Conservation (phyloP, 768 basidiomycete species). For the Lactarius evosmus region DNA sequence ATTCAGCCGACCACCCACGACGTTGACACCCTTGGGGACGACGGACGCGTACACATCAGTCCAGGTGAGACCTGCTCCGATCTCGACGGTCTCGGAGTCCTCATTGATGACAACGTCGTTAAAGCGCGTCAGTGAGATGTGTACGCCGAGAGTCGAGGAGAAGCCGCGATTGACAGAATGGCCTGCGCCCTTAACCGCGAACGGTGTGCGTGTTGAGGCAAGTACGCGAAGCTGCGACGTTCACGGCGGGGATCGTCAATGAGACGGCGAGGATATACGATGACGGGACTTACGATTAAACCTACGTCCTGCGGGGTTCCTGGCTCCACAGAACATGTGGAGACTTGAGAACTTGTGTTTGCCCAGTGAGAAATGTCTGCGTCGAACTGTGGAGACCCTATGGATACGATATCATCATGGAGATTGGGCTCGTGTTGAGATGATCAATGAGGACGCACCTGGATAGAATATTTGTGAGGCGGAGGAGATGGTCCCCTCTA, state of each 20-base stretch:
- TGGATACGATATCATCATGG: too few species aligned
- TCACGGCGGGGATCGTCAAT: background rate
- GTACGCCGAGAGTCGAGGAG: conserved; percentile 33
- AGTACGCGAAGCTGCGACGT: conserved; percentile 10
- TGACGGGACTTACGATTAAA: conserved; percentile 11
- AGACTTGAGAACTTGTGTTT: conserved; percentile 20
- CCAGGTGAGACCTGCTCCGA: conserved; percentile 32
- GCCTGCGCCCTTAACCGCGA: conserved; percentile 31
- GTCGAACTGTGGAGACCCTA: conserved; percentile 10
- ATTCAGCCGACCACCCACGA: conserved; percentile 29
- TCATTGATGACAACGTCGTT: conserved; percentile 18
- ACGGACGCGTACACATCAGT: conserved; percentile 31
- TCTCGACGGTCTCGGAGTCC: conserved; percentile 16
- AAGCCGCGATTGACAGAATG: conserved; percentile 30
- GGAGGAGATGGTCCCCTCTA: background rate
- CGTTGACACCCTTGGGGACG: conserved; percentile 26
- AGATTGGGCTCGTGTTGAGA: too few species aligned
- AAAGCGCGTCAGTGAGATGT: conserved; percentile 31
- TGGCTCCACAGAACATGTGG: conserved; percentile 27
- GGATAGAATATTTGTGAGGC: conserved; percentile 5
- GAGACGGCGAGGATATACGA: too few species aligned
- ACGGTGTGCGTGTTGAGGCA: conserved; percentile 1
- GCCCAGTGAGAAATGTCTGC: conserved; percentile 24
- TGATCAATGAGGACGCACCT: background rate
- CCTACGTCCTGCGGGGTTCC: conserved; percentile 25